Conservation (phyloP, 805 yeast species). For the Starmerella tilneyi region DNA sequence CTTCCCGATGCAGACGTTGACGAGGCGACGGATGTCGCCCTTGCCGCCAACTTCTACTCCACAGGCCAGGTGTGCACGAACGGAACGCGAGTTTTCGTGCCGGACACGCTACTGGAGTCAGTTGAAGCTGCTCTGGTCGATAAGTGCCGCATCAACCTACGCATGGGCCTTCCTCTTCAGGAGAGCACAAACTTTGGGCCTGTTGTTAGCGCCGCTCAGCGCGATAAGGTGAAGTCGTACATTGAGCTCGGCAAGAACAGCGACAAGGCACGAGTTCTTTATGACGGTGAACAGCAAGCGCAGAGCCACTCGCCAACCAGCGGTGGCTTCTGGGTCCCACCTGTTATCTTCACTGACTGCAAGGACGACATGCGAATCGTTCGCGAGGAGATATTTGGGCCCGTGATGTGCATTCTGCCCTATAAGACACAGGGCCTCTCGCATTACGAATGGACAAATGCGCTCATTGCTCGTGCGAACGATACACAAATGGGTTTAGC, state of each 20-base stretch:
- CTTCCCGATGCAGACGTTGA: constrained; percentile 74
- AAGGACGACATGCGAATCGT: constrained; percentile 53
- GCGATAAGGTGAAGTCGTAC: constrained; percentile 59
- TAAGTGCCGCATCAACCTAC: constrained; percentile 44
- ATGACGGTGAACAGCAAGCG: constrained; percentile 58
- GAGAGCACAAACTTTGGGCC: constrained; percentile 73
- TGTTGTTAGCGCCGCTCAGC: constrained; percentile 67
- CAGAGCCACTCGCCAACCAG: constrained; percentile 26
- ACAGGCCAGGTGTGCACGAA: constrained; percentile 93
- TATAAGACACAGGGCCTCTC: constrained; percentile 47
- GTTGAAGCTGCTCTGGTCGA: constrained; percentile 47
- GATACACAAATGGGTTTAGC: constrained; percentile 66
- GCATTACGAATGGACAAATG: constrained; percentile 56
- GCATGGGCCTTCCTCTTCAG: constrained; percentile 69
- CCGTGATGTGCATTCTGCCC: constrained; percentile 67
- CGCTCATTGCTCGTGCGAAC: constrained; percentile 58
- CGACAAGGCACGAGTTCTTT: constrained; percentile 70
- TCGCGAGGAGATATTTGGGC: constrained; percentile 79
- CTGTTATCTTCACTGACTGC: constrained; percentile 65
- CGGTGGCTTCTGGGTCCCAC: constrained; percentile 58
- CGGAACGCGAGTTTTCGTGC: constrained; percentile 79
- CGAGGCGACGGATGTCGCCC: constrained; percentile 58
- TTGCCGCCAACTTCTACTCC: constrained; percentile 74
- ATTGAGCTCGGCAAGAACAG: constrained; percentile 63
- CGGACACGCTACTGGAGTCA: constrained; percentile 65